Evolutionary conservation across 176 grass and related monocot species (phyloP).

Genomic region (Zoysia pacifica): DNA sequence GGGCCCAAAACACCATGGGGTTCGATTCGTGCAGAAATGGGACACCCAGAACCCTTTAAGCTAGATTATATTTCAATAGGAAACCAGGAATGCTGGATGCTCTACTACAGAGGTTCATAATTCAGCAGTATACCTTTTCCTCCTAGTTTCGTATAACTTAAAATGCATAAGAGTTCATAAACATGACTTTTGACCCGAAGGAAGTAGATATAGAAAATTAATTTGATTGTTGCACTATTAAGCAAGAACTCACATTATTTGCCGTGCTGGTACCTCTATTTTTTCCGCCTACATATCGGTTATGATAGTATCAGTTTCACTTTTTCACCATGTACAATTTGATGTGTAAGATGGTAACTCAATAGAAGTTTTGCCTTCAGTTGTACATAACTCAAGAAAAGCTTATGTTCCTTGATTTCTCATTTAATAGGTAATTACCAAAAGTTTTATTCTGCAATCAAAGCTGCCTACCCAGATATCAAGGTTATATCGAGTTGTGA

Average conservation of each 20-base stretch:
- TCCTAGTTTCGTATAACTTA: not conserved
- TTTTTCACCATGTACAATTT: not conserved
- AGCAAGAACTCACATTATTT: not conserved
- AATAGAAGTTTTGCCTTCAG: not conserved
- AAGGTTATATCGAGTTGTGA: slow-evolving; percentile 86
- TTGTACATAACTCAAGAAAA: slow-evolving; percentile 15
- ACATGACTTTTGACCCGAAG: not conserved
- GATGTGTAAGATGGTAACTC: slow-evolving; percentile 21
- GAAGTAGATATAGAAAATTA: not conserved
- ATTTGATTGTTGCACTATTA: not conserved
- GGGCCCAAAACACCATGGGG: slow-evolving; percentile 71
- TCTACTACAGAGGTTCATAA: slow-evolving; percentile 76
- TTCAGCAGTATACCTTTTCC: not conserved
- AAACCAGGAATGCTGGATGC: slow-evolving; percentile 83
- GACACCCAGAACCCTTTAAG: slow-evolving; percentile 79
- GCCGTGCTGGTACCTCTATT: not conserved
- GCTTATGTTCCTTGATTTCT: slow-evolving; percentile 4
- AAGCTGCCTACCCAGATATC: slow-evolving; percentile 78
- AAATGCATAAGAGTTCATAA: not conserved
- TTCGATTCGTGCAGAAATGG: slow-evolving; percentile 76
- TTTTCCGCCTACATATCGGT: not conserved
- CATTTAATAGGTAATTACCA: slow-evolving; percentile 68
- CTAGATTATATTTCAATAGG: slow-evolving; percentile 85
- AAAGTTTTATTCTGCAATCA: slow-evolving; percentile 85
- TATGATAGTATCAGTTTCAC: not conserved